Base-by-base conservation (phyloP, 305 asterid genomes). In the Fraxinus nigra region DNA sequence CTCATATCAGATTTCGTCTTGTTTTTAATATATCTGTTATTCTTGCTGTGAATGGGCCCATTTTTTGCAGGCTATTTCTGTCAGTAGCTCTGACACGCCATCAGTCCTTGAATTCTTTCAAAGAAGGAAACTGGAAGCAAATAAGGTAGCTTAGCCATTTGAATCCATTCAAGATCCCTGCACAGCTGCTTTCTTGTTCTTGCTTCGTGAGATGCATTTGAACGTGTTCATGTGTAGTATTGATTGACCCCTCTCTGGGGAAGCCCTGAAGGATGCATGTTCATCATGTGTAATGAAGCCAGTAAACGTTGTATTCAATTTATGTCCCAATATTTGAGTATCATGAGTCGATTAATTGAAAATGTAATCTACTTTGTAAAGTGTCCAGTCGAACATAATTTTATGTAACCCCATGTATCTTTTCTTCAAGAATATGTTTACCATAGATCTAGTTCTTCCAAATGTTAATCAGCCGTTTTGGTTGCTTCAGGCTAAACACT, bases 21-120 rank as follows among this genome's bases (percentile, higher is more conserved):
- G 75, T 32, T 30, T 86, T 35, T 84, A 78, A 70, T 72, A 24
- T 73, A 40, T 82, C 32, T 81, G 80, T 67, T 72, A 51, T 74
- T 79, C 82, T 81, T 54, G 78, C 14, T 24, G 80, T 88, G 74
- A 85, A 75, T 79, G 5, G 6, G 37, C 51, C 26, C 78, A 40
- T 87, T 24, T 75, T 78, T 81, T 84, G 85, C 98, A 96, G 99
- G 95, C 98, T 34, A 34, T 34, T 34, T 92, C 98, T 72, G 92
- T 98, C 65, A 94, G 99, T 90, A 88, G 93, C 89, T 94, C 99
- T 40, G 98, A 96, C 81, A 93, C 91, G 78, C 92, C 91, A 65
- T 86, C 87, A 28, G 89, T 92, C 85, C 91, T 96, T 77, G 98
- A 93, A 80, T 96, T 96, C 90, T 88, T 94, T 84, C 98, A 93